Evolutionary conservation across 1,284 basidiomycete genomes (phyloP).

Genomic region (Ustilago nuda): DNA sequence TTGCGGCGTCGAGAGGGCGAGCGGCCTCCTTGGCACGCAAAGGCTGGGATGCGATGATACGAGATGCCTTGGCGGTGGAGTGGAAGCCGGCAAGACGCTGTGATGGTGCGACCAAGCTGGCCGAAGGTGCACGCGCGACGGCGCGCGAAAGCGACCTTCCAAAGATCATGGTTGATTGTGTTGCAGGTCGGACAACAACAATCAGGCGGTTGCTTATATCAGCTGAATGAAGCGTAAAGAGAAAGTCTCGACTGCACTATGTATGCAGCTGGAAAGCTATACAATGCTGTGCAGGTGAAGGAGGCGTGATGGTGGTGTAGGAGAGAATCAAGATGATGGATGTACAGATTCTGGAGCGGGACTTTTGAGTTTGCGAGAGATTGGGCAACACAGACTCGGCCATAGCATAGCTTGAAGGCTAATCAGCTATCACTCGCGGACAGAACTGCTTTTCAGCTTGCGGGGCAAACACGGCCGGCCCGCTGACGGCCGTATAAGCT

Average conservation of each 20-base stretch:
- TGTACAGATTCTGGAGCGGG: not conserved
- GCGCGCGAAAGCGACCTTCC: conserved; percentile 52
- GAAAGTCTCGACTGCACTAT: not conserved
- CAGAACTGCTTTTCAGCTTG: conserved; percentile 21
- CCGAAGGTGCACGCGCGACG: conserved; percentile 51
- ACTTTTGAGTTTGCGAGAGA: not conserved
- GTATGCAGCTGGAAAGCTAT: conserved; percentile 13
- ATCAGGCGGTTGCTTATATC: not conserved
- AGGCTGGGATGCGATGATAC: conserved; percentile 80
- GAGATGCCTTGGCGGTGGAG: conserved; percentile 65
- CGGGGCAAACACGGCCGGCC: conserved; percentile 28
- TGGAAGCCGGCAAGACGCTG: conserved; percentile 59
- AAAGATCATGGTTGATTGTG: conserved; percentile 44
- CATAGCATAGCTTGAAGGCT: not conserved
- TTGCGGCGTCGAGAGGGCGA: conserved; percentile 58
- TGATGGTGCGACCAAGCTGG: conserved; percentile 45
- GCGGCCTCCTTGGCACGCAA: conserved; percentile 85
- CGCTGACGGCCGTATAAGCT: conserved; percentile 4
- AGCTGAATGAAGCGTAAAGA: not conserved
- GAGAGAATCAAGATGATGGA: not conserved
- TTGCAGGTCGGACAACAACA: conserved; percentile 14
- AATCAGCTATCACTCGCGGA: conserved; percentile 14
- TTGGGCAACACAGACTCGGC: not conserved
- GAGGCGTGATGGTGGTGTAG: conserved; percentile 8
- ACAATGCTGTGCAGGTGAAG: not conserved